Percentiles rank a stretch among this genome's conserved stretches.
Conservation (phyloP, 1,284 basidiomycete genomes). For the Taiwanofungus camphoratus region DNA sequence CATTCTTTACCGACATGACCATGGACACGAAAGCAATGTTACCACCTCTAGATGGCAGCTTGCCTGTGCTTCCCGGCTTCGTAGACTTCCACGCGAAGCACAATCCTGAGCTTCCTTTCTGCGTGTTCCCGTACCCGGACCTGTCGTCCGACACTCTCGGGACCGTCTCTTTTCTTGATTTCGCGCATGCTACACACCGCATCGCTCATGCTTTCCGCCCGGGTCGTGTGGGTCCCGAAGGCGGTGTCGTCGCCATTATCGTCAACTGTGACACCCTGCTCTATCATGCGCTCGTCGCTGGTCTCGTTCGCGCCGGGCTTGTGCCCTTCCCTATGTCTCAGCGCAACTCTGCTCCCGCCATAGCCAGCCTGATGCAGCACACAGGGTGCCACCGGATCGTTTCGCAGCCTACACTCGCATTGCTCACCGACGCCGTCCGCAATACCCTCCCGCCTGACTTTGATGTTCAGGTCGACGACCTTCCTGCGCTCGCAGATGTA, state of each 20-base stretch:
- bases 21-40: too few relatives aligned
- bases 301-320: conserved; percentile 27
- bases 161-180: conserved; percentile 18
- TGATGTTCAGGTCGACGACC: conserved; percentile 10
- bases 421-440: conserved; percentile 10
- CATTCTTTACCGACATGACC: too few relatives aligned
- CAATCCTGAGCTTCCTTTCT: conserved; percentile 24
- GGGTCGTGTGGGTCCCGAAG: conserved; percentile 18
- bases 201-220: conserved; percentile 27
- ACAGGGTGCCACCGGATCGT: conserved; percentile 16
- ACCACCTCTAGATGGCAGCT: conserved; percentile 16
- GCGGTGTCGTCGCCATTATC: conserved; percentile 28
- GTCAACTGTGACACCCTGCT: conserved; percentile 27
- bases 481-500: conserved; percentile 12
- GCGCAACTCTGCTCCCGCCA: conserved; percentile 27
- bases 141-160: conserved; percentile 3
- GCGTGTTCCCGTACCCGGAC: conserved; percentile 9
- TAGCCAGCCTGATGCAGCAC: conserved; percentile 24
- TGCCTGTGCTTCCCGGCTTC: conserved; percentile 16
- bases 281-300: conserved; percentile 27
- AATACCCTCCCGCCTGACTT: conserved; percentile 6
- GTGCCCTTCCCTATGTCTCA: conserved; percentile 31
- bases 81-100: conserved; percentile 29
- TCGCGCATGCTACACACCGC: conserved; percentile 26
- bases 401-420: conserved; percentile 8